A percentile compares a stretch with the other conserved stretches of the same genome.
Evolutionary conservation across 1,284 basidiomycete genomes (phyloP).

Genomic region (Irpex sp.): DNA sequence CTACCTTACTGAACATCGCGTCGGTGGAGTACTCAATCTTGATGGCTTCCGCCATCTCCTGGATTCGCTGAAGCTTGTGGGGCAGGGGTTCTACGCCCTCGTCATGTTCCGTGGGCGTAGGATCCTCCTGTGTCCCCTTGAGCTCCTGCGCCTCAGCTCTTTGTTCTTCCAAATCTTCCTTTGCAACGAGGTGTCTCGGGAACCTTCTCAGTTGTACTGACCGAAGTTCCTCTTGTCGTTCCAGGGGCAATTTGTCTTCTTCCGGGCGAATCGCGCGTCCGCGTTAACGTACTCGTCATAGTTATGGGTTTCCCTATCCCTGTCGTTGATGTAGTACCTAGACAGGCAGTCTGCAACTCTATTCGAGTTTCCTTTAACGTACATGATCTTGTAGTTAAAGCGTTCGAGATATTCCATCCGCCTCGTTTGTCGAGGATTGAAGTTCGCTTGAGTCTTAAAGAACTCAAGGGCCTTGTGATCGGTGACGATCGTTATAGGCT

Average conservation of each 20-base stretch:
- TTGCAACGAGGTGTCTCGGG: not conserved
- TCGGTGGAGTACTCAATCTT: not conserved
- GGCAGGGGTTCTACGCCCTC: not conserved
- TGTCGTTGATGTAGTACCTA: constrained; percentile 11
- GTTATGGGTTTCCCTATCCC: not conserved
- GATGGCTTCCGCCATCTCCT: not conserved
- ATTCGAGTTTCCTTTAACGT: constrained; percentile 18
- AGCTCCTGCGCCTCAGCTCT: not conserved
- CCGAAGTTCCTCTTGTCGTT: not conserved
- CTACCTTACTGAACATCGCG: not conserved
- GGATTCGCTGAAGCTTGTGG: not conserved
- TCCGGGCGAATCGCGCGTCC: constrained; percentile 10
- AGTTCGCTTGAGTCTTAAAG: constrained; percentile 31
- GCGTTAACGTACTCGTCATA: constrained; percentile 9
- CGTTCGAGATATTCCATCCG: constrained; percentile 42
- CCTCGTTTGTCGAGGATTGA: constrained; percentile 30
- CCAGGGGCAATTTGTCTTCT: constrained; percentile 2
- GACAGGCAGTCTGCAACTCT: constrained; percentile 39
- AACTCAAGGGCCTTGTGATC: constrained; percentile 45
- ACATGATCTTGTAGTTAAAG: constrained; percentile 25
- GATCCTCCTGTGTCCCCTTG: not conserved
- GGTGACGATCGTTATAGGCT: constrained; percentile 35
- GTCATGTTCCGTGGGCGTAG: not conserved
- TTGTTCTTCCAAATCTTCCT: not conserved
- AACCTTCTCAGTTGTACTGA: not conserved